Evolutionary conservation across 202 grass and related monocot species (phyloP), one percentile per base, ranked within the genome.

Genomic region (Bolboschoenoplectus hybrid): DNA sequence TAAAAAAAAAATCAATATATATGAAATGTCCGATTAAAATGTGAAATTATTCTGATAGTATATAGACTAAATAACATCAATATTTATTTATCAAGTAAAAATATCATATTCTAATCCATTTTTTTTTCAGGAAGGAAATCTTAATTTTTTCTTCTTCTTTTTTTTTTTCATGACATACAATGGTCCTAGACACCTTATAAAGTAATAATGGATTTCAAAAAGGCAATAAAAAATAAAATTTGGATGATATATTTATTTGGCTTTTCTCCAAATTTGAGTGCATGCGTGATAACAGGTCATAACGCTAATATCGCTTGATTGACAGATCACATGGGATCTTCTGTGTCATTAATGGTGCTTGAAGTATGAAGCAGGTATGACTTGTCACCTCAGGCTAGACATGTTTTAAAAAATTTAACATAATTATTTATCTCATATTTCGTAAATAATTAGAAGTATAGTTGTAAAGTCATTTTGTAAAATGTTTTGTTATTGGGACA

Each of bases 271-370:
- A n/a, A 44, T 60, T 81, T 79, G 12, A 20, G 14, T 79, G 46
- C 46, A 81, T 81, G 57, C 79, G 39, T 81, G 32, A 63, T 64
- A 63, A 43, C 79, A 81, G 79, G 57, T 46, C 55, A 81, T 58
- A 19, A 26, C 16, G 11, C 17, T 64, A 16, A 47, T 81, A 46
- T 41, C 51, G 51, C 36, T 26, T 80, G 52, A 7, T 11, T 20
- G 5, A 81, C 38, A 81, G 41, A 63, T 32, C 17, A 63, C 9
- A 38, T 26, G 17, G 12, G 57, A 81, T 81, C 57, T 81, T 63
- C 11, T 3, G 9, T 10, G 17, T 55, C 75, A 16, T 56, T 80
- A 20, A 17, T 2, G 43, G 17, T 47, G 43, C 16, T 3, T 46
- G 17, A 46, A 72, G 17, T 16, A 26, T 19, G 68, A 47, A 46